These are phyloP conservation scores for Cladosporium halotolerans DNA, from an alignment of 2,329 filamentous ascomycete genomes.

Conservation along the genomic window DNA sequence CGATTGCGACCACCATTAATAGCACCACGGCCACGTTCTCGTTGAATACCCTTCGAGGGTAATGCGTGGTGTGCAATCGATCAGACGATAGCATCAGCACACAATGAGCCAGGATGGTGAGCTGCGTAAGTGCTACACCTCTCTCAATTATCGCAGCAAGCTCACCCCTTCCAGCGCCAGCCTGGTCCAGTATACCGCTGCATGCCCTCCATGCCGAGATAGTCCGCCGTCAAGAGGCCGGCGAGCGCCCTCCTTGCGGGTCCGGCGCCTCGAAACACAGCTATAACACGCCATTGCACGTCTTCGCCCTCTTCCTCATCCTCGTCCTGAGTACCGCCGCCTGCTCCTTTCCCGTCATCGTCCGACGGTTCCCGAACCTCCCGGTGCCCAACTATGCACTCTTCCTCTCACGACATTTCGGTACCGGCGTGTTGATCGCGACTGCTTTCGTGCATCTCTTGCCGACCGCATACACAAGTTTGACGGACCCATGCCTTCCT, in stretches of 20 bases:
- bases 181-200: constrained; percentile 37
- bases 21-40: no score
- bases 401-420: constrained; percentile 55
- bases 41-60: no score
- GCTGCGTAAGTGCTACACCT: background rate
- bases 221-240: constrained; percentile 32
- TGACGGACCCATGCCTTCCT: constrained; percentile 63
- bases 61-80: no score
- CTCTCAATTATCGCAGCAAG: background rate
- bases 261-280: constrained; percentile 39
- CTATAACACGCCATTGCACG: constrained; percentile 53
- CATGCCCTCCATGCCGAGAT: constrained; percentile 45
- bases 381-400: constrained; percentile 54
- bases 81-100: background rate
- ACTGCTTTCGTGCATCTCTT: constrained; percentile 56
- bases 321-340: constrained; percentile 50
- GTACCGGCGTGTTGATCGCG: constrained; percentile 51
- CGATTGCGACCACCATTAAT: no score
- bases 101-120: constrained; percentile 4
- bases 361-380: constrained; percentile 53
- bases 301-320: constrained; percentile 53
- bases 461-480: constrained; percentile 55
- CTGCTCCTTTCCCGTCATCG: constrained; percentile 57
- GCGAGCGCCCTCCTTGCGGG: constrained; percentile 46
- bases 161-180: constrained; percentile 15